A percentile compares a stretch with the other conserved stretches of the same genome.
These are phyloP conservation scores for Pittosporum tobira DNA, from an alignment of 129 eudicot genomes.

Conservation along the genomic window DNA sequence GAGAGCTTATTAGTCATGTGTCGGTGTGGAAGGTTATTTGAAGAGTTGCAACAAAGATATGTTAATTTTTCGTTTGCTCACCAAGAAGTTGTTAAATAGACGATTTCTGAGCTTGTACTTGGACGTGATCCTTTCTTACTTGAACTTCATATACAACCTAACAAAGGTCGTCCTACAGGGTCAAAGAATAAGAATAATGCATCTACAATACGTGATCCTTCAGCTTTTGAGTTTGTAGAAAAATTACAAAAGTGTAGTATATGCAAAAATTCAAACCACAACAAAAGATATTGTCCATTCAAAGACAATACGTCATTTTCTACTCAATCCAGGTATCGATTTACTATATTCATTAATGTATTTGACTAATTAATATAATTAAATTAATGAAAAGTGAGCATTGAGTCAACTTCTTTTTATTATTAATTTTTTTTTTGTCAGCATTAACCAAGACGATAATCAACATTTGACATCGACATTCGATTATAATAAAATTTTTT, in stretches of 20 bases:
- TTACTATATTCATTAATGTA: too few species aligned
- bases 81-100: background rate
- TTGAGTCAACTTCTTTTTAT: too few species aligned
- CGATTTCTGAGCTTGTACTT: background rate
- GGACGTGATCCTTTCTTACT: background rate
- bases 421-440: too few species aligned
- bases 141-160: background rate
- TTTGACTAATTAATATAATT: too few species aligned
- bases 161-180: background rate
- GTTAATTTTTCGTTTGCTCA: background rate
- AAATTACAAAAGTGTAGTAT: background rate
- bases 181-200: background rate
- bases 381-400: too few species aligned
- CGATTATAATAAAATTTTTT: too few species aligned
- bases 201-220: constrained; percentile 9
- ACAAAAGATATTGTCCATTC: background rate
- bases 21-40: background rate
- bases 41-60: background rate
- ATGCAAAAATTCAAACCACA: background rate
- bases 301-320: too few species aligned
- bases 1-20: background rate
- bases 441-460: too few species aligned
- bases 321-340: too few species aligned
- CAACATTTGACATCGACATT: too few species aligned
- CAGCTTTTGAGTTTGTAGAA: background rate